Evolutionary conservation across 2,329 filamentous ascomycete genomes (phyloP), one percentile per base, ranked within the genome.

Genomic region (Cercospora citrullina): DNA sequence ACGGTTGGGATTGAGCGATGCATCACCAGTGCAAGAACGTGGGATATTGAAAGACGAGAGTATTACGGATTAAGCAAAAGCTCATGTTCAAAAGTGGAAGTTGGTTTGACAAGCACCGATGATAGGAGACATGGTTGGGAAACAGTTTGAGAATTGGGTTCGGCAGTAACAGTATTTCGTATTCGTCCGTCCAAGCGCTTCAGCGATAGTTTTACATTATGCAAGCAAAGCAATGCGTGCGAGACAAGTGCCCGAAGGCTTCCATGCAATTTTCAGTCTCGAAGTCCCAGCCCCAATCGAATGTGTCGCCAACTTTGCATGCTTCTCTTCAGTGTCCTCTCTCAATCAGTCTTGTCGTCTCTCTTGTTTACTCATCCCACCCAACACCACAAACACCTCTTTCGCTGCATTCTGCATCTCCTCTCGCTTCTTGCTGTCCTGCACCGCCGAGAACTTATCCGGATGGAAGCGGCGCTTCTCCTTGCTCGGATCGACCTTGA

Each of bases 321-420:
- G 45, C 10, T 48, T 48, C 45, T 48, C 18, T 23, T 48, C 18
- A 10, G 28, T 12, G 31, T 12, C 21, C 7, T 55, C 14, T 3
- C 23, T 30, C 26, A 26, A 9, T 28, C 48, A 55, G 48, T 30
- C 26, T 10, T 23, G 2, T 5, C 30, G 2, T 36, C 55, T 21
- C 4, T 2, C 23, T 21, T 65, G 51, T 45, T 39, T 53, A 12
- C 55, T 36, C 67, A 72, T 66, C 6, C 33, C 64, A 21, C 60
- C 60, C 36, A 71, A 26, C 8, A 69, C 71, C 2, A 72, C 69
- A 61, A 72, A 72, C 5, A 72, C 18, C 64, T 71, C 69, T 30
- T 30, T 26, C n/a, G 71, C 71, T 57, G 65, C 69, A 16, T 51
- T 51, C 58, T 68, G 66, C 21, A 58, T 45, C 42, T 61, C 39